Percentiles rank a stretch among this genome's conserved stretches.
Conservation (phyloP, 1,284 basidiomycete species). For the Ustanciosporium gigantosporum region DNA sequence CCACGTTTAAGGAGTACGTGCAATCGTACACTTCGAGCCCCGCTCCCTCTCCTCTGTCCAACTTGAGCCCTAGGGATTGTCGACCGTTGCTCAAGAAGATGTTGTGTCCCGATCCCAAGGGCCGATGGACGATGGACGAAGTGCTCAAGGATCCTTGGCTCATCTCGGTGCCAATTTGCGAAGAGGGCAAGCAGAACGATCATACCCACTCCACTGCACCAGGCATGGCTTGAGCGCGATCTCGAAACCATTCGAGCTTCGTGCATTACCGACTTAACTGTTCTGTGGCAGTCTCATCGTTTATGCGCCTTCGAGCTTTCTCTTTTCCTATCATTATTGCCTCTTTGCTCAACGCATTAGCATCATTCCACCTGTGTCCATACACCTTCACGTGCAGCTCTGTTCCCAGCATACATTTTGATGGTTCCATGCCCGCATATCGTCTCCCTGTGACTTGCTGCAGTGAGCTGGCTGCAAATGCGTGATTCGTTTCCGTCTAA, state of each 20-base stretch:
- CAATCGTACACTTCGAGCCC: conserved; percentile 66
- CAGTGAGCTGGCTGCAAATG: too few relatives aligned
- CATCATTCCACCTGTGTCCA: too few relatives aligned
- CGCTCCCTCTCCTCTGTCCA: conserved; percentile 70
- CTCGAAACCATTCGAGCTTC: not conserved
- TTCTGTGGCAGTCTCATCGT: not conserved
- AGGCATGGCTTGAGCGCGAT: conserved; percentile 2
- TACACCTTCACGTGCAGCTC: too few relatives aligned
- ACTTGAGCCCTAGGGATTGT: conserved; percentile 84
- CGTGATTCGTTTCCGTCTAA: too few relatives aligned
- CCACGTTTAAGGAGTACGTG: conserved; percentile 80
- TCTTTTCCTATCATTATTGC: too few relatives aligned
- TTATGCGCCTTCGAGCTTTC: not conserved
- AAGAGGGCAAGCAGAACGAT: conserved; percentile 31
- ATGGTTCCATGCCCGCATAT: too few relatives aligned
- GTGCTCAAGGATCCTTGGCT: conserved; percentile 83
- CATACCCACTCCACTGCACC: conserved; percentile 29
- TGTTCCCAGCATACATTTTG: too few relatives aligned
- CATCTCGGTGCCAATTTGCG: conserved; percentile 22
- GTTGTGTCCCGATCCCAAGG: conserved; percentile 91
- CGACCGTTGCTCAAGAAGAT: conserved; percentile 85
- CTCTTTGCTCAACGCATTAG: too few relatives aligned
- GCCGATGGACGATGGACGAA: conserved; percentile 78
- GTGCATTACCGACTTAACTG: not conserved
- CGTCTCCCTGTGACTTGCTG: too few relatives aligned